phyloP scores from a whole-genome alignment of 2,329 filamentous ascomycete genomes.

The Talaromyces sp. region DNA sequence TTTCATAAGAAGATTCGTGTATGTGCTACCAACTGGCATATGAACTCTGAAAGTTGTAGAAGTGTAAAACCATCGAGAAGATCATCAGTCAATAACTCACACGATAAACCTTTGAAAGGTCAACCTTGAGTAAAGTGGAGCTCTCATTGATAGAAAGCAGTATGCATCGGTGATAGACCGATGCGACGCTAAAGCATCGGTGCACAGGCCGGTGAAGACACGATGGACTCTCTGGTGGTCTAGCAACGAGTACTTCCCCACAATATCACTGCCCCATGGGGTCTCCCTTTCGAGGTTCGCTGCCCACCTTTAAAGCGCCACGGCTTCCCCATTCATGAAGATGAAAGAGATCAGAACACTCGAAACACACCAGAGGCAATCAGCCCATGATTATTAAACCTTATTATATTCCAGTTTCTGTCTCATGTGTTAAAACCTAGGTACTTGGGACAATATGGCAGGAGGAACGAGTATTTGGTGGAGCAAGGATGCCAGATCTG shows the following conservation, averaged over 20 bases:
- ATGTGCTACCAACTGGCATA: background rate
- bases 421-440: background rate
- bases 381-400: background rate
- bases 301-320: conserved; percentile 9
- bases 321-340: background rate
- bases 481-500: conserved; percentile 35
- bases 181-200: background rate
- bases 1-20: background rate
- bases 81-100: background rate
- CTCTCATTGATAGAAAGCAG: background rate
- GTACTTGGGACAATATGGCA: conserved; percentile 28
- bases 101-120: background rate
- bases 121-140: background rate
- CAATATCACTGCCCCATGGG: background rate
- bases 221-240: background rate
- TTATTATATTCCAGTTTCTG: background rate
- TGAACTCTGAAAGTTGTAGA: background rate
- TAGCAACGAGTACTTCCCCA: background rate
- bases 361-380: background rate
- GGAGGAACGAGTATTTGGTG: conserved; percentile 40
- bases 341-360: background rate
- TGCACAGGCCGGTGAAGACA: conserved; percentile 1
- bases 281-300: background rate
- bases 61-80: background rate
- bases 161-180: conserved; percentile 5